Percentiles rank a stretch among this genome's conserved stretches.
Conservation (phyloP, 2,329 filamentous ascomycete species). For the Trichophaea hybrida region DNA sequence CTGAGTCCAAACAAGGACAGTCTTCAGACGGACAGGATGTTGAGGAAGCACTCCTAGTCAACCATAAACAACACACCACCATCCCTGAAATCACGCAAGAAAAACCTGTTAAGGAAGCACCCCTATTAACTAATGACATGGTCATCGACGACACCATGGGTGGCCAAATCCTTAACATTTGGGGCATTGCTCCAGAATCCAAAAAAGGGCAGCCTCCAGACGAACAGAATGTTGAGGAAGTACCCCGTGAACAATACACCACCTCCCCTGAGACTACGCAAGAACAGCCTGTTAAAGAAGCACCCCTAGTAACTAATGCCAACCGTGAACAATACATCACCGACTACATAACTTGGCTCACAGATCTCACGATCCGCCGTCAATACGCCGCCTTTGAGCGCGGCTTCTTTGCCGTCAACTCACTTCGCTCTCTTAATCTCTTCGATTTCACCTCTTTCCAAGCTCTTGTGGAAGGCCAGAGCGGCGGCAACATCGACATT, state of each 20-base stretch:
- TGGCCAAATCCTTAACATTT: no score
- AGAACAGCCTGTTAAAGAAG: slow-evolving; percentile 35
- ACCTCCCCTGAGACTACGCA: neutral
- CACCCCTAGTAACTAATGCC: slow-evolving; percentile 61
- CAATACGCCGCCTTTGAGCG: slow-evolving; percentile 69
- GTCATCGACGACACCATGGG: no score
- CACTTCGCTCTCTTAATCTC: slow-evolving; percentile 55
- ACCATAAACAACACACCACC: neutral
- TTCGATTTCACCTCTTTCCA: slow-evolving; percentile 58
- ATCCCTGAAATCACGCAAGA: neutral
- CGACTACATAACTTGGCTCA: slow-evolving; percentile 76
- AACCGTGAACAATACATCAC: slow-evolving; percentile 66
- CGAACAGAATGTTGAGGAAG: no score
- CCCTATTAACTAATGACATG: slow-evolving; percentile 53
- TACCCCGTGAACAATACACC: neutral
- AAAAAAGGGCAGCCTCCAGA: no score
- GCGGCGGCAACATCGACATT: slow-evolving; percentile 53
- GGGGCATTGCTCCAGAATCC: no score
- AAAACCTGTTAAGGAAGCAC: slow-evolving; percentile 39
- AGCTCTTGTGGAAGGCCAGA: slow-evolving; percentile 65
- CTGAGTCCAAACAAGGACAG: no score
- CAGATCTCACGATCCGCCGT: slow-evolving; percentile 57
- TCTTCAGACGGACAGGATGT: no score
- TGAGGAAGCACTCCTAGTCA: no score
- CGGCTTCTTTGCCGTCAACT: slow-evolving; percentile 65